Evolutionary conservation across 176 grass and related monocot species (phyloP).

Genomic region (Elymus sibiricus): DNA sequence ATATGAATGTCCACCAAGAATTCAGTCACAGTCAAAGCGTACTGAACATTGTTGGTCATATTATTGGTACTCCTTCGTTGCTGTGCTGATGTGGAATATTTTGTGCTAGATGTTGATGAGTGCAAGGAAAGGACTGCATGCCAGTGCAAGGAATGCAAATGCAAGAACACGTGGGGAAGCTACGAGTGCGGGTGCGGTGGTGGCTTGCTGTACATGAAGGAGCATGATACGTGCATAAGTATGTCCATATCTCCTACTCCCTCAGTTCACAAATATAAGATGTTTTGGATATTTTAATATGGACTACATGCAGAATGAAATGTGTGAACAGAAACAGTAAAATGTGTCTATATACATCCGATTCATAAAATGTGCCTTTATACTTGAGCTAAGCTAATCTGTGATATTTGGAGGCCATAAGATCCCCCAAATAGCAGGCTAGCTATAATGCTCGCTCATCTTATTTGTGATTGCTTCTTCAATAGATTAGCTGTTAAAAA

Average conservation of each 20-base stretch:
- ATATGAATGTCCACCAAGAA: neutral
- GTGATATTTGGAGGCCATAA: neutral
- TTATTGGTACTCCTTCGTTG: neutral
- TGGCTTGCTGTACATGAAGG: slow-evolving; percentile 83
- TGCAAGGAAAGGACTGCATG: slow-evolving; percentile 77
- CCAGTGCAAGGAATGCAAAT: slow-evolving; percentile 84
- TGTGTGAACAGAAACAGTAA: too few relatives aligned
- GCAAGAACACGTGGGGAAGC: slow-evolving; percentile 94
- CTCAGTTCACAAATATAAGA: neutral
- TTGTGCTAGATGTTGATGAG: slow-evolving; percentile 79
- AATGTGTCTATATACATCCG: too few relatives aligned
- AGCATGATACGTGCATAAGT: slow-evolving; percentile 97
- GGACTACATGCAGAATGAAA: too few relatives aligned
- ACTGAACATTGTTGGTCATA: neutral
- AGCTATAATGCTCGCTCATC: neutral
- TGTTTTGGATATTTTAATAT: too few relatives aligned
- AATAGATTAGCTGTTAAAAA: neutral
- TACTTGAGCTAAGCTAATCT: neutral
- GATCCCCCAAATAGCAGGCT: neutral
- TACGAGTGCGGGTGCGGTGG: slow-evolving; percentile 71
- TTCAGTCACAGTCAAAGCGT: neutral
- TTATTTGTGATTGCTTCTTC: neutral
- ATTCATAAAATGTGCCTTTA: neutral
- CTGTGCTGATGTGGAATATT: slow-evolving; percentile 16
- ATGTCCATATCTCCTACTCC: neutral